phyloP scores from a whole-genome alignment of 2,329 filamentous ascomycete species.

The Exophiala dermatitidis region DNA sequence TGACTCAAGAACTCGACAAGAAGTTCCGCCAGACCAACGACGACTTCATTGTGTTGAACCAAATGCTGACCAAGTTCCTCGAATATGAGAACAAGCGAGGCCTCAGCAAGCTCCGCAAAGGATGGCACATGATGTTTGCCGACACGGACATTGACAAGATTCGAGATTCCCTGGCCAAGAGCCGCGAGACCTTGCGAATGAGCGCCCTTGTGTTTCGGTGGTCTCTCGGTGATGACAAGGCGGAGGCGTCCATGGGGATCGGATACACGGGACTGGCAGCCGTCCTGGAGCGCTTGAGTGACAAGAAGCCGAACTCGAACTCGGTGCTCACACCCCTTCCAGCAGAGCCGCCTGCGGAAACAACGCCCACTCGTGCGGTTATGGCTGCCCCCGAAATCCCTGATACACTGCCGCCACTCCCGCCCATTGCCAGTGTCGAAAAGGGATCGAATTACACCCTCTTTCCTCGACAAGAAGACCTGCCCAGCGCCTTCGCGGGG shows the following conservation, averaged over 20 bases:
- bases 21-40: slow-evolving; percentile 55
- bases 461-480: slow-evolving; percentile 10
- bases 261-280: slow-evolving; percentile 62
- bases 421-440: slow-evolving; percentile 29
- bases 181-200: slow-evolving; percentile 56
- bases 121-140: slow-evolving; percentile 57
- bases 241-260: slow-evolving; percentile 56
- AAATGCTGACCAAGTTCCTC: slow-evolving; percentile 55
- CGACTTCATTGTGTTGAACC: slow-evolving; percentile 57
- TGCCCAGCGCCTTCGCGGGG: not conserved
- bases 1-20: slow-evolving; percentile 56
- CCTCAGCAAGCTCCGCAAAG: slow-evolving; percentile 53
- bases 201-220: slow-evolving; percentile 60
- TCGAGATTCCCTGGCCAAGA: slow-evolving; percentile 50
- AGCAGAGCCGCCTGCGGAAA: not conserved
- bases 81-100: slow-evolving; percentile 56
- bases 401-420: slow-evolving; percentile 28
- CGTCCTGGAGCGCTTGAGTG: slow-evolving; percentile 48
- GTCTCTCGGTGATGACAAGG: slow-evolving; percentile 53
- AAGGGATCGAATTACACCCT: slow-evolving; percentile 26
- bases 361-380: not conserved
- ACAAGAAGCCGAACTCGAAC: slow-evolving; percentile 29
- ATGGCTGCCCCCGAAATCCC: not conserved
- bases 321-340: slow-evolving; percentile 4
- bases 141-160: slow-evolving; percentile 57